Base-by-base conservation (phyloP, 371 early-diverging fungal species). In the Rhizopus delemar region DNA sequence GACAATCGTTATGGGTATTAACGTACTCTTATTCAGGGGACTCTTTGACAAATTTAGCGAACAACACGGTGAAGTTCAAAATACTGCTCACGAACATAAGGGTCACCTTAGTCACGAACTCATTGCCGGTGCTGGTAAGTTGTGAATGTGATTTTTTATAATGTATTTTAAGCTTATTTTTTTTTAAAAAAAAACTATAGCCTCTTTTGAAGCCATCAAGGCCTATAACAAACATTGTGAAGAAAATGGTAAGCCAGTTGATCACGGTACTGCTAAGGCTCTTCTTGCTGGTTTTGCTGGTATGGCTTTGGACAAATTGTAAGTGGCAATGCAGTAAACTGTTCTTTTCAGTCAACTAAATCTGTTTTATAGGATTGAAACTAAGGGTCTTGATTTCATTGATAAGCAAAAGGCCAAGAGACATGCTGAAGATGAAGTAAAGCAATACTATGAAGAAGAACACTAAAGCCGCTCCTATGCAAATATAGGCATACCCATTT, bases 251-350 rank as follows among this genome's bases (percentile, higher is more conserved):
- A 68, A 78, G 56, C 82, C 79, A 45, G 51, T 46, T 22, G 66
- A 62, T n/a, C 84, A 84, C 51, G 70, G 73, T 9, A 65, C 51
- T 38, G 80, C 78, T 60, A 82, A 78, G 77, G 72, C 78, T 48
- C 51, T 84, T 41, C 68, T 84, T 50, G 80, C 83, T 67, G 81
- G 73, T 53, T 66, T 81, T 49, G 80, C 75, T 35, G 84, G 73
- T 68, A 81, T 60, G 59, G 73, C 73, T 43, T 33, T 80, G 41
- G 79, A 80, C 71, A 81, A 72, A 60, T 63, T 82, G 67, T 43
- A 43, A 43, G 43, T 43, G 22, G 22, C 22, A 22, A 22, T 2
- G 22, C 22, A 22, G 22, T 22, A 22, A 22, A 22, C 1, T 22
- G 2, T 22, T 22, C 22, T 22, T 22, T 22, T 22, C 22, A 22